Evolutionary conservation across 139 green algal species (phyloP), one percentile per base, ranked within the genome.

Genomic region (Chlorella vulgaris): DNA sequence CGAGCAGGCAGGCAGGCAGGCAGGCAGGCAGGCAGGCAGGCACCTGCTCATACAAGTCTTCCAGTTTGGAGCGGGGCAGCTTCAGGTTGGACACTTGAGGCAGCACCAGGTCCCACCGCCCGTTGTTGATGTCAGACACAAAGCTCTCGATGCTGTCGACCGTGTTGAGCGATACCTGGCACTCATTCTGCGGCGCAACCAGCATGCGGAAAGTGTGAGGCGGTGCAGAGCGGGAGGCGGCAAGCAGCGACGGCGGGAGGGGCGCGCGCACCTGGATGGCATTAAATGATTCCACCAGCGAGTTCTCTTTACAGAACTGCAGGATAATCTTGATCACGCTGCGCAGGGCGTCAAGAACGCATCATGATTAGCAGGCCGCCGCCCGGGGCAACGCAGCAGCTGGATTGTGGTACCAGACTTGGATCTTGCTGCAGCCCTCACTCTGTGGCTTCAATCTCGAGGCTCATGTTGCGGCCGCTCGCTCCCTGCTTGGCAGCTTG

Each of bases 281-380:
- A 29, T 94, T 88, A 78, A 98, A 97, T 0, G 96, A 97, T 21
- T 97, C 90, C 7, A 85, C 76, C 10, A 99, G 83, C 13, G 88
- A 89, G 82, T 98, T 97, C 86, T 99, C 96, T 70, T 98, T 97
- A 89, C 94, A 98, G 70, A 99, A 99, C 78, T 99, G 96, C 6
- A 99, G 86, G 31, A 99, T 95, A 78, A 99, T 93, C 71, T 96
- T 97, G 89, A 98, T 97, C n/a, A 98, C 92, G 90, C 94, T 98
- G 88, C 86, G 86, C 2, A 36, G 28, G n/a, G n/a, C n/a, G n/a
- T n/a, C n/a, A n/a, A n/a, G n/a, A n/a, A n/a, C n/a, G n/a, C n/a
- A n/a, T n/a, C n/a, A n/a, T n/a, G n/a, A n/a, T n/a, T n/a, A n/a
- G n/a, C n/a, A n/a, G n/a, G n/a, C n/a, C n/a, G n/a, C n/a, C n/a